These are phyloP conservation scores for Glomus cerebriforme DNA, from an alignment of 192 early-diverging fungal genomes.

Conservation along the genomic window DNA sequence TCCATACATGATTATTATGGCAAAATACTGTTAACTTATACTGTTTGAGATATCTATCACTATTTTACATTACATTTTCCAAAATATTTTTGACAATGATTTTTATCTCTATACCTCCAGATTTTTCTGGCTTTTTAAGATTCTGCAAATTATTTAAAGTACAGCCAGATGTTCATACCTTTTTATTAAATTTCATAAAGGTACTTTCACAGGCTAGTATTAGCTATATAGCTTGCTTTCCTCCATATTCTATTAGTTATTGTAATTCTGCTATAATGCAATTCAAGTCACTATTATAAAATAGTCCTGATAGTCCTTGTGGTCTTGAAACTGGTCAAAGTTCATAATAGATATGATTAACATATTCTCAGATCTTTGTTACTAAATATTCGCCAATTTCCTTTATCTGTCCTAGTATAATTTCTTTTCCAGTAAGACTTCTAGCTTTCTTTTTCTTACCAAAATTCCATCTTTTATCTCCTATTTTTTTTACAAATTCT, in stretches of 20 bases:
- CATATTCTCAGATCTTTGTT: no score
- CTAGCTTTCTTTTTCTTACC: background rate
- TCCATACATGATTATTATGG: background rate
- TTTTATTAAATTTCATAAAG: no score
- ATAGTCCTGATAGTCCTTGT: background rate
- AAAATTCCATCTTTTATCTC: slow-evolving; percentile 2
- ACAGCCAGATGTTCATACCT: no score
- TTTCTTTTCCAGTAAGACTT: no score
- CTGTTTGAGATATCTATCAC: background rate
- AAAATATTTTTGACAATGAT: background rate
- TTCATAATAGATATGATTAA: no score
- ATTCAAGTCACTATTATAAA: background rate
- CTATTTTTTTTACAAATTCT: background rate
- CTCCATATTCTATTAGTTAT: background rate
- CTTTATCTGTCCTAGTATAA: no score
- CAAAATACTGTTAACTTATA: background rate
- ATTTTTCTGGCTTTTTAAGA: background rate
- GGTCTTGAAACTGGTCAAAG: background rate
- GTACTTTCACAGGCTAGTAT: background rate
- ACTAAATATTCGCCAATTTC: no score
- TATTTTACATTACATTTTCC: background rate
- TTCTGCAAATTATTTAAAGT: background rate
- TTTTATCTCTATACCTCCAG: background rate
- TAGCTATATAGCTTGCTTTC: background rate
- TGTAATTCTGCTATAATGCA: slow-evolving; percentile 9